phyloP scores from a whole-genome alignment of 179 eudicot genomes.

The Silene vulgaris region DNA sequence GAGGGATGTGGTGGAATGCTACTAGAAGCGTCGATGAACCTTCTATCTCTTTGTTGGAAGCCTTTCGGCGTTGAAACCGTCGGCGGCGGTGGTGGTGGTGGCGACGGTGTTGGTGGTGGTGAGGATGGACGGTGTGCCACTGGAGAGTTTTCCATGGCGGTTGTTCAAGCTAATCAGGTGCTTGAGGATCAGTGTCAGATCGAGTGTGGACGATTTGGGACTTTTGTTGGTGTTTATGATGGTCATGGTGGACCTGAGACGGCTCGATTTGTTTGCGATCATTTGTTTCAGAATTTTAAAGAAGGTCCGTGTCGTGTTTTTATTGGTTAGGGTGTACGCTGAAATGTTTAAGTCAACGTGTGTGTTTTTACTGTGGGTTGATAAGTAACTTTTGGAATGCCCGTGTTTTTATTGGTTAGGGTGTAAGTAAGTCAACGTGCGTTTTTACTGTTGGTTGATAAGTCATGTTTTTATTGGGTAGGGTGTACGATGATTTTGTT shows the following conservation, averaged over 20 bases:
- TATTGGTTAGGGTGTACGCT: neutral
- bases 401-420: neutral
- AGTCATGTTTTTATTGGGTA: neutral
- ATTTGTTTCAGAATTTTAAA: slow-evolving; percentile 48
- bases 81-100: slow-evolving; percentile 17
- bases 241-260: slow-evolving; percentile 85
- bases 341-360: neutral
- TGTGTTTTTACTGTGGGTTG: neutral
- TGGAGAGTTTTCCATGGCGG: slow-evolving; percentile 72
- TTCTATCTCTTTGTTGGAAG: slow-evolving; percentile 60
- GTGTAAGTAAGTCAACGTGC: neutral
- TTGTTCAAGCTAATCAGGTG: slow-evolving; percentile 67
- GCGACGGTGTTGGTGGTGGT: slow-evolving; percentile 11
- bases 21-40: slow-evolving; percentile 58
- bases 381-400: neutral
- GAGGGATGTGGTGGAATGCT: slow-evolving; percentile 75
- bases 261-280: slow-evolving; percentile 58
- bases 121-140: slow-evolving; percentile 43
- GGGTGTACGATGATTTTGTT: neutral
- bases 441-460: neutral
- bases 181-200: slow-evolving; percentile 78
- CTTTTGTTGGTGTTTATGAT: slow-evolving; percentile 75
- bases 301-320: slow-evolving; percentile 30
- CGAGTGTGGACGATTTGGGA: slow-evolving; percentile 55
- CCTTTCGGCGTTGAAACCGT: slow-evolving; percentile 51